Evolutionary conservation across 2,329 filamentous ascomycete species (phyloP).

Genomic region (Chaetomiaceae sp.): DNA sequence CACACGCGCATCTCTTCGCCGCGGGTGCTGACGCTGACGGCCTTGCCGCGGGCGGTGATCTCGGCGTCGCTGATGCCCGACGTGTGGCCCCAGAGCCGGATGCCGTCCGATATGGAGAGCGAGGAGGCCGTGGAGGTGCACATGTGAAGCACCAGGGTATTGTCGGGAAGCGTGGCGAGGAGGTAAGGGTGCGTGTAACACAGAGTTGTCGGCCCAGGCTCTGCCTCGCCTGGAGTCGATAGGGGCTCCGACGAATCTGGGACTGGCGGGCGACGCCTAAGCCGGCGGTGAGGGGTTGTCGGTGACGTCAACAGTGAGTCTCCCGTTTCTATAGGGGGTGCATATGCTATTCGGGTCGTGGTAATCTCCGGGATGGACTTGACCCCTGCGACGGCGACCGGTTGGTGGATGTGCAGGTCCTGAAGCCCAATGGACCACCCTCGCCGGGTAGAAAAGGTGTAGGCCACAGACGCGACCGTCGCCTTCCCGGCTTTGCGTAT

Average conservation of each 20-base stretch:
- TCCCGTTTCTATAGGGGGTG: constrained; percentile 23
- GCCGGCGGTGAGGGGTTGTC: constrained; percentile 26
- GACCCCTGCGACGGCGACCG: constrained; percentile 10
- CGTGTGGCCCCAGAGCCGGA: constrained; percentile 84
- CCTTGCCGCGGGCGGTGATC: constrained; percentile 78
- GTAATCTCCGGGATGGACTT: constrained; percentile 31
- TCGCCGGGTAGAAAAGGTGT: constrained; percentile 70
- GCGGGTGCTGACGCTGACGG: constrained; percentile 79
- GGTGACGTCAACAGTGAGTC: constrained; percentile 19
- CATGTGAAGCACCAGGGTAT: constrained; percentile 77
- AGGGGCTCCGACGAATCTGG: neutral
- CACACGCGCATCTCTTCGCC: constrained; percentile 79
- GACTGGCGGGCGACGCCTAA: neutral
- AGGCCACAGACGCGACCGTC: constrained; percentile 79
- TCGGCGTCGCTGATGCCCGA: constrained; percentile 83
- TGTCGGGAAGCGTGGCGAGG: constrained; percentile 77
- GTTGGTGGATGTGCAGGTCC: constrained; percentile 62
- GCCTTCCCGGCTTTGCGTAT: constrained; percentile 61
- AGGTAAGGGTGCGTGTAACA: constrained; percentile 80
- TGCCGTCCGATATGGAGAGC: constrained; percentile 66
- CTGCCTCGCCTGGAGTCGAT: neutral
- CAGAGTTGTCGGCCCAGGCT: constrained; percentile 53
- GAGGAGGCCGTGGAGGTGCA: constrained; percentile 66
- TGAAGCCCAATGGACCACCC: constrained; percentile 93
- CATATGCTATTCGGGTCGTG: constrained; percentile 39